phyloP scores from a whole-genome alignment of 2,329 filamentous ascomycete species.

The Reticulascus tulasneorum region DNA sequence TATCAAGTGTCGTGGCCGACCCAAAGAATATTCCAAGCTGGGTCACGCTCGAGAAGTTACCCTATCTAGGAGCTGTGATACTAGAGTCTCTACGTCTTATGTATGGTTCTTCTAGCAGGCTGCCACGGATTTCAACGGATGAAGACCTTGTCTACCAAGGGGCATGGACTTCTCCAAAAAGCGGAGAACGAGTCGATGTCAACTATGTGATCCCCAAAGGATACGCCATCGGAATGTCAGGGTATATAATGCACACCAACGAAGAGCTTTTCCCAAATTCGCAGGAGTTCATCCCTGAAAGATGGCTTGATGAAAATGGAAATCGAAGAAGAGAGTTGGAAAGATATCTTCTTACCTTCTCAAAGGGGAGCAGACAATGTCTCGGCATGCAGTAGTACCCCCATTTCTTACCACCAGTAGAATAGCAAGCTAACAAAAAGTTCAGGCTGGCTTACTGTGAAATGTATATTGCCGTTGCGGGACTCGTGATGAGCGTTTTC shows the following conservation, averaged over 20 bases:
- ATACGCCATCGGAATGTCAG: slow-evolving; percentile 10
- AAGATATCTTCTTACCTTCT: slow-evolving; percentile 11
- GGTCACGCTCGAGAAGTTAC: slow-evolving; percentile 26
- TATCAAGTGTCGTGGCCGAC: not conserved
- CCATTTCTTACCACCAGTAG: slow-evolving; percentile 10
- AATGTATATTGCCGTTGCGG: slow-evolving; percentile 19
- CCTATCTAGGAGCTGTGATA: slow-evolving; percentile 34
- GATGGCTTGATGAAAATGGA: slow-evolving; percentile 16
- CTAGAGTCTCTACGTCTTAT: slow-evolving; percentile 35
- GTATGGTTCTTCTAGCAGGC: slow-evolving; percentile 28
- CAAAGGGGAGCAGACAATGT: slow-evolving; percentile 14
- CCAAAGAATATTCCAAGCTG: slow-evolving; percentile 7
- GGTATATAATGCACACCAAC: slow-evolving; percentile 9
- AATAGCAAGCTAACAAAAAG: too few relatives aligned
- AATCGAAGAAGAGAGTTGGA: slow-evolving; percentile 4
- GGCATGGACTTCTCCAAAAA: slow-evolving; percentile 13
- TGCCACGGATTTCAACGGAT: slow-evolving; percentile 24
- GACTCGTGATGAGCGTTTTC: slow-evolving; percentile 20
- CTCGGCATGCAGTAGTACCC: slow-evolving; percentile 16
- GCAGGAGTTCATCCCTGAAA: slow-evolving; percentile 14
- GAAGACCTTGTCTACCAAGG: slow-evolving; percentile 21
- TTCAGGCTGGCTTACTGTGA: slow-evolving; percentile 25
- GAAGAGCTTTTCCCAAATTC: slow-evolving; percentile 9
- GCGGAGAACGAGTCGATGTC: not conserved
- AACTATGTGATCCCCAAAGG: slow-evolving; percentile 24